These are phyloP conservation scores for Sugiyamaella smithiae DNA, from an alignment of 805 yeast genomes.

Conservation along the genomic window DNA sequence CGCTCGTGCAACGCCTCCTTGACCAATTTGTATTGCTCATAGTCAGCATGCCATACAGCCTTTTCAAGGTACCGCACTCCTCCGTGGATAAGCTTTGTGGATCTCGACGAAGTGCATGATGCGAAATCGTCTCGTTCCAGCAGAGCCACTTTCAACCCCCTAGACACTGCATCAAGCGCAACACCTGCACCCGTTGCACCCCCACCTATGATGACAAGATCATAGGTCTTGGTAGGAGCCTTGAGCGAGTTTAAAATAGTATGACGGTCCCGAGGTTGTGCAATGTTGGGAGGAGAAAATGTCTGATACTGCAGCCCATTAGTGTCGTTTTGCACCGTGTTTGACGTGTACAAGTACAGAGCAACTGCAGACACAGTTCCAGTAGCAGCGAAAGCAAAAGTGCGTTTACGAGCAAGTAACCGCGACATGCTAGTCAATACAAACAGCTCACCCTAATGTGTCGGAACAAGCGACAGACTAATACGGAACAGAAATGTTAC, in stretches of 20 bases:
- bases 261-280: constrained; percentile 29
- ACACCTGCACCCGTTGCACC: constrained; percentile 96
- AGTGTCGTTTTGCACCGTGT: not conserved
- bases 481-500: too few species aligned
- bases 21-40: constrained; percentile 83
- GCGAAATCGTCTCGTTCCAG: constrained; percentile 89
- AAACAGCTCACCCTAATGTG: too few species aligned
- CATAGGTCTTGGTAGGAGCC: constrained; percentile 52
- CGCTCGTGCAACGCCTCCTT: constrained; percentile 87
- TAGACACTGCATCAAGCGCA: constrained; percentile 84
- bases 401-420: constrained; percentile 2
- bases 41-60: constrained; percentile 88
- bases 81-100: constrained; percentile 96
- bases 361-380: constrained; percentile 2
- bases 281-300: constrained; percentile 9
- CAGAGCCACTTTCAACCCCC: constrained; percentile 86
- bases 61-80: constrained; percentile 95
- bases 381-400: not conserved
- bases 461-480: too few species aligned
- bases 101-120: constrained; percentile 87
- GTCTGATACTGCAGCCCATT: constrained; percentile 11
- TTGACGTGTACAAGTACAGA: not conserved
- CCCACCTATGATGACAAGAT: constrained; percentile 87
- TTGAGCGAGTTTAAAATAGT: constrained; percentile 28
- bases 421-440: constrained; percentile 5